Percentiles rank a stretch among this genome's conserved stretches.
These are phyloP conservation scores for Candida broadrunensis DNA, from an alignment of 805 yeast species.

Conservation along the genomic window DNA sequence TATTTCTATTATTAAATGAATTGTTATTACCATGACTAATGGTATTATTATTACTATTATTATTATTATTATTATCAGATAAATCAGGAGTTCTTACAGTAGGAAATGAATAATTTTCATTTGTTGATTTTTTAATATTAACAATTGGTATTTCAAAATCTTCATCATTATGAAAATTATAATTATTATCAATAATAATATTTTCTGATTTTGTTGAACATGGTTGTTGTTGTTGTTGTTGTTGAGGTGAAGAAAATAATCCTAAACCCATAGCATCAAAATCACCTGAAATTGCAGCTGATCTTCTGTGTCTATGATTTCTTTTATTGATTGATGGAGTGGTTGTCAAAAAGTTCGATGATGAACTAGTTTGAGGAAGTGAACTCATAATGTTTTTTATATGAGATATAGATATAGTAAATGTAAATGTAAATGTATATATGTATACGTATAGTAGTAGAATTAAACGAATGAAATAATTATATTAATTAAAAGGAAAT, in stretches of 20 bases:
- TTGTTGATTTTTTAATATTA: background rate
- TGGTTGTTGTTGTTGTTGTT: slow-evolving; percentile 3
- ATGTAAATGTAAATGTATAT: no score
- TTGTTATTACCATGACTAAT: no score
- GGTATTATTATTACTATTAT: background rate
- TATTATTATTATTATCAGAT: background rate
- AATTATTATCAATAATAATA: slow-evolving; percentile 25
- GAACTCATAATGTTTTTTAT: background rate
- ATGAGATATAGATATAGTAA: no score
- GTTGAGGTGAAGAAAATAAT: slow-evolving; percentile 26
- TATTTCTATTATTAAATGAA: no score
- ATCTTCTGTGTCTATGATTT: slow-evolving; percentile 77
- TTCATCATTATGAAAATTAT: slow-evolving; percentile 31
- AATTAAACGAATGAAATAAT: no score
- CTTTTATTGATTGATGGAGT: slow-evolving; percentile 25
- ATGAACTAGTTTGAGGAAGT: background rate
- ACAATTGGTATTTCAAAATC: slow-evolving; percentile 19
- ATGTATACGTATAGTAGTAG: no score
- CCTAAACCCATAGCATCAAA: slow-evolving; percentile 53
- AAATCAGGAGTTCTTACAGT: background rate
- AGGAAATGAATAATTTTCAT: background rate
- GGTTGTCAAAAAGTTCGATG: background rate
- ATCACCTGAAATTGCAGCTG: slow-evolving; percentile 88
- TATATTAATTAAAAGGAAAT: no score
- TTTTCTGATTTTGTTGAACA: slow-evolving; percentile 9